Percentiles rank a stretch among this genome's conserved stretches.
Conservation (phyloP, 805 yeast genomes). For the Sugiyamaella marilandica region DNA sequence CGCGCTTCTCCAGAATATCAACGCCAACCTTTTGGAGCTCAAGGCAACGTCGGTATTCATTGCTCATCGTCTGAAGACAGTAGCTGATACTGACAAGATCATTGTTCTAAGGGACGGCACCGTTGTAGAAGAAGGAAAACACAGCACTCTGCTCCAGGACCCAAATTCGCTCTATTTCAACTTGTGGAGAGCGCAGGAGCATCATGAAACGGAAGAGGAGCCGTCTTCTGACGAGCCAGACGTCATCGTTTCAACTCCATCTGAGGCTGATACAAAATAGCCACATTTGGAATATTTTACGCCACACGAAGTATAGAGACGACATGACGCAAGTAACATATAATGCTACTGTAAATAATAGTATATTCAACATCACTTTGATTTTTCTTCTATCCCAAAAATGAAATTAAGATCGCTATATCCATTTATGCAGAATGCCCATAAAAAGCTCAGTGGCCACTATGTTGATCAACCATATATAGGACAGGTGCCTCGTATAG, state of each 20-base stretch:
- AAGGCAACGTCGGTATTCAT: conserved; percentile 77
- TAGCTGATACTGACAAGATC: conserved; percentile 89
- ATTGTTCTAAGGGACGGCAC: conserved; percentile 75
- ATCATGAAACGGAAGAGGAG: conserved; percentile 32
- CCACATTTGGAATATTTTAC: background rate
- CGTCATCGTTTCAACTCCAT: background rate
- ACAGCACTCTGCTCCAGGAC: conserved; percentile 51
- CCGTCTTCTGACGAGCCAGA: no score
- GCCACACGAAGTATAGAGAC: background rate
- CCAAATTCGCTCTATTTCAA: conserved; percentile 64
- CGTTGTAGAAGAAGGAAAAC: conserved; percentile 87
- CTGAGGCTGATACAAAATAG: background rate
- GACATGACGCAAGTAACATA: background rate
- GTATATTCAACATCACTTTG: background rate
- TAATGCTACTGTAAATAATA: no score
- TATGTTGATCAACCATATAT: conserved; percentile 11
- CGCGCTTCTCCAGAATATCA: conserved; percentile 68
- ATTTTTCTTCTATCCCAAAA: background rate
- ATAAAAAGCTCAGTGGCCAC: background rate
- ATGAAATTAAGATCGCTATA: background rate
- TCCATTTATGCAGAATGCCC: background rate
- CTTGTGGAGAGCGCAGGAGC: conserved; percentile 91
- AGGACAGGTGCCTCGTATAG: conserved; percentile 27
- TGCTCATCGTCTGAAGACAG: conserved; percentile 90
- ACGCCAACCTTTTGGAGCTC: conserved; percentile 53